These are phyloP conservation scores for Suillus subaureus DNA, from an alignment of 768 basidiomycete genomes.

Conservation along the genomic window DNA sequence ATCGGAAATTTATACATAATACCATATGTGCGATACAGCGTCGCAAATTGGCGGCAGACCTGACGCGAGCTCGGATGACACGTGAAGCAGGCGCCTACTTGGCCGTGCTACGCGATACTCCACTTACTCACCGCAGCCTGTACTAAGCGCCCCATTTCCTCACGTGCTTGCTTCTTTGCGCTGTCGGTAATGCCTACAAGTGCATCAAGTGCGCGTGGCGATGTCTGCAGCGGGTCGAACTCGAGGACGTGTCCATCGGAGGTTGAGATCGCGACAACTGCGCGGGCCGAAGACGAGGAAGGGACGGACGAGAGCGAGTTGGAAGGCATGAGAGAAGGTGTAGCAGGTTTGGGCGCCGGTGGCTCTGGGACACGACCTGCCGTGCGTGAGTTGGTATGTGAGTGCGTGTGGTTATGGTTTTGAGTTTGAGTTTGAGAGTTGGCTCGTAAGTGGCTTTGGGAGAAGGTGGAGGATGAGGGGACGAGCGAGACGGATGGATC, in stretches of 20 bases:
- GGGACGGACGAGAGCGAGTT: slow-evolving; percentile 8
- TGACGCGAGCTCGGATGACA: background rate
- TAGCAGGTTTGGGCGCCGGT: slow-evolving; percentile 9
- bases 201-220: slow-evolving; percentile 70
- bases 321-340: background rate
- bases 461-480: slow-evolving; percentile 31
- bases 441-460: slow-evolving; percentile 44
- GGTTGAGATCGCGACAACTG: slow-evolving; percentile 76
- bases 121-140: slow-evolving; percentile 77
- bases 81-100: background rate
- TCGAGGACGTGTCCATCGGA: slow-evolving; percentile 81
- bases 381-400: slow-evolving; percentile 26
- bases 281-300: slow-evolving; percentile 40
- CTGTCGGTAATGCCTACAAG: slow-evolving; percentile 79
- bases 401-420: slow-evolving; percentile 44
- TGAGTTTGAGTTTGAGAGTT: slow-evolving; percentile 53
- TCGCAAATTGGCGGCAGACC: background rate
- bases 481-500: slow-evolving; percentile 52
- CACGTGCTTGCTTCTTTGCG: slow-evolving; percentile 80
- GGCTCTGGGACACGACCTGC: slow-evolving; percentile 21
- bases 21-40: background rate
- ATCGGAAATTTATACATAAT: slow-evolving; percentile 7
- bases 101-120: slow-evolving; percentile 48
- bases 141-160: slow-evolving; percentile 74
- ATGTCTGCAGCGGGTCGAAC: slow-evolving; percentile 81